Evolutionary conservation across 129 eudicot species (phyloP).

Genomic region (Deinandra increscens): DNA sequence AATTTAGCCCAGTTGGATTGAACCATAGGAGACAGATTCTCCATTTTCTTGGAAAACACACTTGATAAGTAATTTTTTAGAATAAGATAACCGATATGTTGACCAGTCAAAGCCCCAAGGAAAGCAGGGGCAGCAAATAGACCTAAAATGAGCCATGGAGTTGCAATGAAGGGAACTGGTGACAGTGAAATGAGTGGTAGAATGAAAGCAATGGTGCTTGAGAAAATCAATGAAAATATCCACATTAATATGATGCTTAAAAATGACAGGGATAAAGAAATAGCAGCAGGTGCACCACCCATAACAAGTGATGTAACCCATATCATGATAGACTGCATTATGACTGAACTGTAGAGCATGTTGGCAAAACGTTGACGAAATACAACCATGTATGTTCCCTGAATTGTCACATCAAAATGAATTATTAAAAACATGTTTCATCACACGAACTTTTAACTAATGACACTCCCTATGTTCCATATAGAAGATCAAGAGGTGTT

Average conservation of each 20-base stretch:
- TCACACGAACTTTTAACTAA: background rate
- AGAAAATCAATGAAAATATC: conserved; percentile 61
- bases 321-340: conserved; percentile 70
- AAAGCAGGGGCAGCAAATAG: conserved; percentile 76
- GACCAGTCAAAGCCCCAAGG: conserved; percentile 90
- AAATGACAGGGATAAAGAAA: conserved; percentile 62
- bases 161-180: conserved; percentile 73
- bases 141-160: conserved; percentile 75
- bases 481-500: background rate
- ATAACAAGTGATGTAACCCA: conserved; percentile 66
- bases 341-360: conserved; percentile 75
- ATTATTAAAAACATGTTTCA: background rate
- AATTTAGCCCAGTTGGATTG: conserved; percentile 58
- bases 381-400: conserved; percentile 86
- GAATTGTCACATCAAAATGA: conserved; percentile 23
- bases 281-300: conserved; percentile 70
- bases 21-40: conserved; percentile 40
- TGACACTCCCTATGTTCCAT: background rate
- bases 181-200: conserved; percentile 62
- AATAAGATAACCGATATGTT: conserved; percentile 61
- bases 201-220: conserved; percentile 53
- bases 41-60: conserved; percentile 39
- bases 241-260: conserved; percentile 75
- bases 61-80: conserved; percentile 42
- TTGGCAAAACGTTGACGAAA: conserved; percentile 68